phyloP scores from a whole-genome alignment of 352 stramenopile genomes.

The Plasmopara muralis region DNA sequence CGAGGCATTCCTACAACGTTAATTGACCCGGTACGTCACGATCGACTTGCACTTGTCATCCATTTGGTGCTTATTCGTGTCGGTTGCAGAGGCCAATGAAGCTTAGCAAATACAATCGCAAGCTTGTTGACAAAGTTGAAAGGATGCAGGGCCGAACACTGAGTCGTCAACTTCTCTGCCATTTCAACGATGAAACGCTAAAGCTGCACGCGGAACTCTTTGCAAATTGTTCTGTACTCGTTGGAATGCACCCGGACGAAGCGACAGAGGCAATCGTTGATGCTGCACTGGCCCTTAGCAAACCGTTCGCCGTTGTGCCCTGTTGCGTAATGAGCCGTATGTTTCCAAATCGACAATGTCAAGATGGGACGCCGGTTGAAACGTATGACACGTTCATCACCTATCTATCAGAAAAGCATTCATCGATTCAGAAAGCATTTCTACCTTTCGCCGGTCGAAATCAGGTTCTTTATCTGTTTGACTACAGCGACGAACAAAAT shows the following conservation, averaged over 20 bases:
- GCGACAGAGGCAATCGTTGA: slow-evolving; percentile 95
- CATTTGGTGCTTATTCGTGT: background rate
- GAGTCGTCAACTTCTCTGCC: slow-evolving; percentile 49
- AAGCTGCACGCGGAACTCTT: slow-evolving; percentile 53
- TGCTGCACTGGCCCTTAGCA: slow-evolving; percentile 73
- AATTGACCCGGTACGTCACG: slow-evolving; percentile 64
- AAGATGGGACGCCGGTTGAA: slow-evolving; percentile 55
- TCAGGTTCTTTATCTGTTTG: slow-evolving; percentile 77
- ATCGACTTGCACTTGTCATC: background rate
- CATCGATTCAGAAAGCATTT: slow-evolving; percentile 51
- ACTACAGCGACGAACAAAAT: slow-evolving; percentile 27
- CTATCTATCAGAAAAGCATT: slow-evolving; percentile 79
- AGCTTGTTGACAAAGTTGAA: slow-evolving; percentile 45
- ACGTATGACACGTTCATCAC: slow-evolving; percentile 78
- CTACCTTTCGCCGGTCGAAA: slow-evolving; percentile 80
- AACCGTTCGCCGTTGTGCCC: slow-evolving; percentile 93
- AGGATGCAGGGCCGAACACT: slow-evolving; percentile 25
- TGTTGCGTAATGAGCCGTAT: slow-evolving; percentile 94
- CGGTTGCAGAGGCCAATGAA: slow-evolving; percentile 65
- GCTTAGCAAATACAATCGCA: slow-evolving; percentile 61
- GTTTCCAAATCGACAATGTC: slow-evolving; percentile 74
- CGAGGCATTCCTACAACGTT: slow-evolving; percentile 75
- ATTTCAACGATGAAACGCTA: slow-evolving; percentile 53
- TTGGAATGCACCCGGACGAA: slow-evolving; percentile 95
- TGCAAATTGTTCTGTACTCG: slow-evolving; percentile 70